Evolutionary conservation across 2,329 filamentous ascomycete genomes (phyloP), one percentile per base, ranked within the genome.

Genomic region (Curvularia lunata): DNA sequence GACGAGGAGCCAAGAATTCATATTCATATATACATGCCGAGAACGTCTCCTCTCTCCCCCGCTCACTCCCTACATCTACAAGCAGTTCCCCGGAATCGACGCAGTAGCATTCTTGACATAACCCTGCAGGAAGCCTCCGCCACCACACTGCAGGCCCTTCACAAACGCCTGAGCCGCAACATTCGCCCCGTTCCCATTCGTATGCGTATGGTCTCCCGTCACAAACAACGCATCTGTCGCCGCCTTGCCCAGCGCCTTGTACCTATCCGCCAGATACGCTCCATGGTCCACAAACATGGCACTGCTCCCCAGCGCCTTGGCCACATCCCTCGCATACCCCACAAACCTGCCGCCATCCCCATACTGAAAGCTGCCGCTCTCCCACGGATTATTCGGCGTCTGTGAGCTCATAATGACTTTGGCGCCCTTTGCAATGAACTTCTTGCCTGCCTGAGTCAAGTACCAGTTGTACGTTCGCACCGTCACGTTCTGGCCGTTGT

Each of bases 351-450:
- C 77, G 1, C 52, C 54, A 0, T 82, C 75, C 0, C 65, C 65
- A 63, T 83, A 84, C 8, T 66, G 58, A 62, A 81, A 89, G 0
- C 65, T 75, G 1, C 86, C 86, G 0, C 76, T 79, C 65, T 88
- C 85, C 82, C 85, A 88, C 2, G 83, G 80, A 69, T 89, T 88
- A 65, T 88, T 85, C 0, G 87, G 85, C 0, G 86, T 89, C 48
- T 83, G 81, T 3, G 81, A 81, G 48, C 81, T 82, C 43, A 89
- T 78, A 57, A 89, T 80, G 38, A 89, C 86, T 27, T 81, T 83
- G 1, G 85, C 72, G 0, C 87, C 87, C 68, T 85, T 86, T 21
- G 76, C 78, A 6, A 81, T 78, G 65, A 87, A 82, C 38, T 79
- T 71, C 40, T 79, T 79, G 19, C 85, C 81, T 0, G 86, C 87